These are phyloP conservation scores for Plasmopara muralis DNA, from an alignment of 352 stramenopile genomes.

Conservation along the genomic window DNA sequence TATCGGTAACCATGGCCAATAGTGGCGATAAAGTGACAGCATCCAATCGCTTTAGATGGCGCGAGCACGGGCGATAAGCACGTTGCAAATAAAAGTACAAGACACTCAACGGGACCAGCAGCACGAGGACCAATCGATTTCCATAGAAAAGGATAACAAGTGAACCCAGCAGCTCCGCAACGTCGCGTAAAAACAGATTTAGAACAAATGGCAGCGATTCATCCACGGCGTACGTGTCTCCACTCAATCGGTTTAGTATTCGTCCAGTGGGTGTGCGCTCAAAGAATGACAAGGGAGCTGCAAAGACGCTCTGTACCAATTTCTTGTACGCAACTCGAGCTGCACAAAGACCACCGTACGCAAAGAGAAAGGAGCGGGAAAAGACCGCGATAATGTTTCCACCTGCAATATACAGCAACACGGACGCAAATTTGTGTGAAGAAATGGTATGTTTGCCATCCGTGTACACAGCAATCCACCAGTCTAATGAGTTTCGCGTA, in stretches of 20 bases:
- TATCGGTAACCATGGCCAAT: conserved; percentile 64
- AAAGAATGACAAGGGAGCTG: conserved; percentile 59
- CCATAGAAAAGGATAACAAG: conserved; percentile 76
- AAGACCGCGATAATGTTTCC: conserved; percentile 66
- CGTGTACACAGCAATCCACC: conserved; percentile 80
- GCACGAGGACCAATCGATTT: conserved; percentile 62
- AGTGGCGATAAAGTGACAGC: conserved; percentile 71
- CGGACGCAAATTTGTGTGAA: conserved; percentile 39
- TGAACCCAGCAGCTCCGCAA: conserved; percentile 57
- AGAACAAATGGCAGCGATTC: conserved; percentile 85
- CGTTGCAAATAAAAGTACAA: conserved; percentile 62
- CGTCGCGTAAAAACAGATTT: conserved; percentile 85
- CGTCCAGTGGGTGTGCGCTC: conserved; percentile 56
- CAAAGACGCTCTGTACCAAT: conserved; percentile 50
- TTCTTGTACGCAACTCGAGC: conserved; percentile 52
- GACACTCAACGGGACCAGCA: conserved; percentile 67
- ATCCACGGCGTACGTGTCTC: conserved; percentile 79
- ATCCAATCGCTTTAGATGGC: conserved; percentile 65
- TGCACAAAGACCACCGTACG: conserved; percentile 65
- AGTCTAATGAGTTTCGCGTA: conserved; percentile 71
- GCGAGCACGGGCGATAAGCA: conserved; percentile 62
- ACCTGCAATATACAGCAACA: conserved; percentile 55
- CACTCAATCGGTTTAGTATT: conserved; percentile 73
- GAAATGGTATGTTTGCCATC: conserved; percentile 52
- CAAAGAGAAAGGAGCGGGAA: conserved; percentile 81